Conservation (phyloP, 805 yeast genomes). For the Kuraishia cidri region DNA sequence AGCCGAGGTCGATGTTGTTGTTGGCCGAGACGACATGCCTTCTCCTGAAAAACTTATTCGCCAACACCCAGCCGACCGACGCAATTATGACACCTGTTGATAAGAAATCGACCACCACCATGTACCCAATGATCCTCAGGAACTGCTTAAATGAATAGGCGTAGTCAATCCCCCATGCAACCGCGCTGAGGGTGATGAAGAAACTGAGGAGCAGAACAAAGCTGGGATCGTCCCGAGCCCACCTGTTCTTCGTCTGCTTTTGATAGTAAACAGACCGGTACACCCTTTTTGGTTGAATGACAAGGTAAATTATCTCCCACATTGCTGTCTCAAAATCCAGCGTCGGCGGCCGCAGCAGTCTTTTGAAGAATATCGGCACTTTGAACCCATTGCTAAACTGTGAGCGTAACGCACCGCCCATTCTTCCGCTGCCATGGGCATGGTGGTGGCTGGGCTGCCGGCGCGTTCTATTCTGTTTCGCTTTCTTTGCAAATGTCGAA, state of each 20-base stretch:
- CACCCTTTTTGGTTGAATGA: constrained; percentile 72
- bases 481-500: constrained; percentile 2
- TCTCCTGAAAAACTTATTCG: constrained; percentile 54
- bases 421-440: neutral
- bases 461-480: neutral
- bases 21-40: constrained; percentile 4
- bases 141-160: constrained; percentile 55
- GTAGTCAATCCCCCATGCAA: constrained; percentile 88
- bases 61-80: constrained; percentile 63
- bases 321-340: constrained; percentile 87
- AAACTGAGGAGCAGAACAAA: constrained; percentile 67
- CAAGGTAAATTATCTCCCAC: constrained; percentile 79
- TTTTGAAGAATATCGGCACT: constrained; percentile 20
- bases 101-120: constrained; percentile 81
- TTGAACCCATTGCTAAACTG: constrained; percentile 6
- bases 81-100: constrained; percentile 61
- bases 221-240: constrained; percentile 92
- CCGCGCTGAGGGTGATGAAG: constrained; percentile 61
- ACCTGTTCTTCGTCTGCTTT: constrained; percentile 66
- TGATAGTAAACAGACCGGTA: constrained; percentile 77
- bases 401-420: neutral
- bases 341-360: constrained; percentile 66
- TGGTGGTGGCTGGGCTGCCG: neutral
- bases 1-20: constrained; percentile 3
- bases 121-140: constrained; percentile 59